Evolutionary conservation across 441 rosid genomes (phyloP).

Genomic region (Syzygium syzygioides): DNA sequence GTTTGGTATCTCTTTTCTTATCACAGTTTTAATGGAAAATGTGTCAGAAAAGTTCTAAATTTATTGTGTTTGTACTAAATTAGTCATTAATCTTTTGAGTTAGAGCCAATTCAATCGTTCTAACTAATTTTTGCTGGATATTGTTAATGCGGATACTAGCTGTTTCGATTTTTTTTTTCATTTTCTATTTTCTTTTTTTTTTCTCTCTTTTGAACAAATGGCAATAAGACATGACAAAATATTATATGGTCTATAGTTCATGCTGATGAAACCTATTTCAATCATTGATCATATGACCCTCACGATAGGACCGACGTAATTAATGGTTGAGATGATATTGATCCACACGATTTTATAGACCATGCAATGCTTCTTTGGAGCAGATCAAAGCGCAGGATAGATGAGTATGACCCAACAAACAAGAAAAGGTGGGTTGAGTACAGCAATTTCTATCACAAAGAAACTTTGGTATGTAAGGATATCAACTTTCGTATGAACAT

Average conservation of each 20-base stretch:
- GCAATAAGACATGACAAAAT: rapidly evolving
- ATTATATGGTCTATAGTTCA: not conserved
- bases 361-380: not conserved
- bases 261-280: rapidly evolving
- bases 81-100: too few relatives aligned
- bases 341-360: not conserved
- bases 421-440: not conserved
- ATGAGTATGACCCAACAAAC: not conserved
- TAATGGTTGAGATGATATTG: not conserved
- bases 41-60: too few relatives aligned
- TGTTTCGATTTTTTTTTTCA: too few relatives aligned
- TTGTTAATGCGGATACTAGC: too few relatives aligned
- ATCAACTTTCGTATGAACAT: not conserved
- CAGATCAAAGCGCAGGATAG: not conserved
- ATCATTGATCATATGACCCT: not conserved
- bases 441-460: not conserved
- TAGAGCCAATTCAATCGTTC: too few relatives aligned
- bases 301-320: rapidly evolving
- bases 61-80: not conserved
- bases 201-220: not conserved
- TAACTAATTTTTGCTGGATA: too few relatives aligned
- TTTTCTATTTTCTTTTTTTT: not conserved
- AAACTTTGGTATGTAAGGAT: not conserved
- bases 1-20: not conserved
- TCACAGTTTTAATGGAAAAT: too few relatives aligned